A percentile compares a stretch with the other conserved stretches of the same genome.
These are phyloP conservation scores for Solanum lycopersicoides DNA, from an alignment of 257 asterid genomes.

Conservation along the genomic window DNA sequence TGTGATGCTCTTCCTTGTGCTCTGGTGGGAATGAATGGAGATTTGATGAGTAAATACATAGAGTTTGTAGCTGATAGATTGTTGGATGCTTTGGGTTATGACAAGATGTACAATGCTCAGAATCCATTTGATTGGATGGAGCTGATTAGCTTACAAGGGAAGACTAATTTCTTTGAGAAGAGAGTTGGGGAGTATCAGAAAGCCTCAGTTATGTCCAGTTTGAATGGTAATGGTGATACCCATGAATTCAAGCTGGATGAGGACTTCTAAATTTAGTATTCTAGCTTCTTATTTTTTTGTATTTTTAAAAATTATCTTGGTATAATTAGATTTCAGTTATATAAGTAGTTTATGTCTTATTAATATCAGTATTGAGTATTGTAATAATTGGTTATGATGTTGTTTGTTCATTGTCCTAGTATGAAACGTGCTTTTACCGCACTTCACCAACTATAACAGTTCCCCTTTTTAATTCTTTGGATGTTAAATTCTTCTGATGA, in stretches of 20 bases:
- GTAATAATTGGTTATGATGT: not conserved
- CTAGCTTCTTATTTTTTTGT: not conserved
- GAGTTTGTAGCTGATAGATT: conserved; percentile 83
- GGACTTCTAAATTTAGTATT: conserved; percentile 13
- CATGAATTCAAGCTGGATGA: conserved; percentile 67
- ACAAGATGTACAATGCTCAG: conserved; percentile 44
- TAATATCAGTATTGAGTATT: not conserved
- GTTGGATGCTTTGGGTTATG: conserved; percentile 54
- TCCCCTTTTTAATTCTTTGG: not conserved
- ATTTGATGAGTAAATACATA: conserved; percentile 67
- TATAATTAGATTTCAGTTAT: not conserved
- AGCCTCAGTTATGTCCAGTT: conserved; percentile 66
- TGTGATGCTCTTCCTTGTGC: conserved; percentile 84
- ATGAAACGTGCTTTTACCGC: not conserved
- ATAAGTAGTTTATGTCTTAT: not conserved
- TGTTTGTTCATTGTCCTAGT: not conserved
- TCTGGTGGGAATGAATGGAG: conserved; percentile 74
- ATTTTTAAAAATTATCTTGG: not conserved
- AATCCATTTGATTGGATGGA: conserved; percentile 99
- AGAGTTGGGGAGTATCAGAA: conserved; percentile 95
- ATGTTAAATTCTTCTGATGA: not conserved
- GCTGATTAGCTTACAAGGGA: conserved; percentile 84
- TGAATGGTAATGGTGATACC: conserved; percentile 43
- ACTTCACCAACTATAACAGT: not conserved
- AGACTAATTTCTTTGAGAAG: conserved; percentile 93